Evolutionary conservation across 2,329 filamentous ascomycete genomes (phyloP), one percentile per base, ranked within the genome.

Genomic region (Talaromyces verruculosus): DNA sequence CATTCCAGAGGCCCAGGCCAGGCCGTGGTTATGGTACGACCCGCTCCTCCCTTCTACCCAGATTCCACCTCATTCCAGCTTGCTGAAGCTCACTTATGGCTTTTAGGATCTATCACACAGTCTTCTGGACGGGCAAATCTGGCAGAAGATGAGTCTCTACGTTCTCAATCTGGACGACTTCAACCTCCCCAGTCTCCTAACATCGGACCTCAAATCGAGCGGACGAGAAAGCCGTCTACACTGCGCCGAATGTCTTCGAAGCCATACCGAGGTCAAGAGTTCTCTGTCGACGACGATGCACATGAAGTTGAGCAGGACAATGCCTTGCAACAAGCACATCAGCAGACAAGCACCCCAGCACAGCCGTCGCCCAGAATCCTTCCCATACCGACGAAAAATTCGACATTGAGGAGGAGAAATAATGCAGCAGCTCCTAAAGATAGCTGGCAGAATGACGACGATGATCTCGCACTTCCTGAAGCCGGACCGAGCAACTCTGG

Each of bases 201-300:
- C 63, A 72, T 82, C 73, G 71, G 72, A 28, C 72, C 78, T 41
- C 69, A 70, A 49, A 55, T 70, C 3, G 76, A 77, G 65, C 78
- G 85, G 69, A 83, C 88, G 15, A 88, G 87, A 75, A 96, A 94
- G 76, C 92, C 92, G 19, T 80, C 85, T 11, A 86, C 94, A 77
- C 77, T 86, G 66, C 89, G 92, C 71, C 89, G 92, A 68, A 84
- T 89, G 66, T 94, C 92, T 1, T 92, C 92, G 28, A 91, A 86
- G 68, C 93, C 92, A 2, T 88, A 94, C 75, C 89, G 92, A 63
- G 91, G 93, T 35, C 91, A 91, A 68, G 84, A 94, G 67, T 98
- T 96, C 79, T 97, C 93, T 0, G 92, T 92, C 58, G 93, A 98
- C 75, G 94, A 98, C 76, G 93, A 92, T 73, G 83, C 88, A 28